Percentiles rank a stretch among this genome's conserved stretches.
Evolutionary conservation across 2,329 filamentous ascomycete genomes (phyloP).

Genomic region (Botryosphaeria dothidea): DNA sequence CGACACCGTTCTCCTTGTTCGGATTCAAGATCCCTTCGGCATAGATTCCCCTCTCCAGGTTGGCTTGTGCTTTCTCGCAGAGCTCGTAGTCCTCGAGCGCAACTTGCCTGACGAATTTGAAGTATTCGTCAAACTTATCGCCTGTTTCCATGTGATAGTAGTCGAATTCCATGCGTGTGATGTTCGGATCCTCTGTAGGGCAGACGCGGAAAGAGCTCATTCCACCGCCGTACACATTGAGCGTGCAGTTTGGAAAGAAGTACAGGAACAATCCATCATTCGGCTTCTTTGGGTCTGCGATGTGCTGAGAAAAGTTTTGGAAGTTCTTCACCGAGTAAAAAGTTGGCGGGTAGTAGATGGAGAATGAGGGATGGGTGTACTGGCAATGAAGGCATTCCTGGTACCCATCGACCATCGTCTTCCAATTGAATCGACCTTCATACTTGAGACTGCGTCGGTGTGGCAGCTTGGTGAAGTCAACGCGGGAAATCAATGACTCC

Average conservation of each 20-base stretch:
- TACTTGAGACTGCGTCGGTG: conserved; percentile 57
- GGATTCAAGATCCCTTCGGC: conserved; percentile 58
- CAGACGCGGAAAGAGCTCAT: conserved; percentile 60
- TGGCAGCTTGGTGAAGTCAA: conserved; percentile 57
- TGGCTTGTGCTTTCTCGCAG: conserved; percentile 58
- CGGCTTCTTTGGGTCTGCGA: conserved; percentile 55
- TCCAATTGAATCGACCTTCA: conserved; percentile 60
- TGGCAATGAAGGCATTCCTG: conserved; percentile 62
- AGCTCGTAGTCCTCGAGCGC: conserved; percentile 59
- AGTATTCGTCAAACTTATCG: conserved; percentile 59
- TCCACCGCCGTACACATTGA: conserved; percentile 60
- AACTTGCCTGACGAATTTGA: conserved; percentile 57
- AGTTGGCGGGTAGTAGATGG: conserved; percentile 55
- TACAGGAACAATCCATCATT: conserved; percentile 59
- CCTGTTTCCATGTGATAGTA: conserved; percentile 56
- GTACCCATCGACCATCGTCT: conserved; percentile 61
- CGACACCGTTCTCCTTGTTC: conserved; percentile 57
- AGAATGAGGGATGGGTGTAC: conserved; percentile 60
- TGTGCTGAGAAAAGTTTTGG: conserved; percentile 57
- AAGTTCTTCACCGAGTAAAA: conserved; percentile 58
- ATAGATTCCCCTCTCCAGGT: conserved; percentile 56
- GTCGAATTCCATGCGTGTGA: conserved; percentile 60
- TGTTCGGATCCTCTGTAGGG: conserved; percentile 50
- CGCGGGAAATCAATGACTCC: conserved; percentile 48
- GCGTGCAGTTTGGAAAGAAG: conserved; percentile 58